Conservation (phyloP, 345 rosid genomes). For the Luvunga scandens region DNA sequence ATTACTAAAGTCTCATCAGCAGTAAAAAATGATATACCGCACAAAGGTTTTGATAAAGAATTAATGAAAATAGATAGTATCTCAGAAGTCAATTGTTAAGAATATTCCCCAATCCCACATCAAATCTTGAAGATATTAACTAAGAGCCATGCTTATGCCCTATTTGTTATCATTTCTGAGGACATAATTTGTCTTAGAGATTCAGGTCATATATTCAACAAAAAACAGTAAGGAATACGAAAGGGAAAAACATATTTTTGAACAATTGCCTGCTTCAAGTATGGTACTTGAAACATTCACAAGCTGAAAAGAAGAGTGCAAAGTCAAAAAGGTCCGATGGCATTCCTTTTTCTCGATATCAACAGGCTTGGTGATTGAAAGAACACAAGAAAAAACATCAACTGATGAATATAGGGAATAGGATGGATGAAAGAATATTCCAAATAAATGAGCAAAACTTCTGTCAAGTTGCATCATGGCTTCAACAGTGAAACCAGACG, state of each 20-base stretch:
- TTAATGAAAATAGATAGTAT: neutral
- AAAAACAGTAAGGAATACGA: neutral
- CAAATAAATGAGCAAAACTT: neutral
- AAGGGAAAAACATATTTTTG: neutral
- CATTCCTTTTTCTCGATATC: neutral
- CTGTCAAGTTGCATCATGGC: neutral
- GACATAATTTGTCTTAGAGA: neutral
- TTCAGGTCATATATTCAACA: neutral
- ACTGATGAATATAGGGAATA: neutral
- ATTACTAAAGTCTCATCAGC: neutral
- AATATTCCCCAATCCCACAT: no score
- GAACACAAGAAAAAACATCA: slow-evolving; percentile 4
- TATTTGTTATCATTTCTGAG: neutral
- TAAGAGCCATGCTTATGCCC: neutral
- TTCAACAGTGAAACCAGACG: slow-evolving; percentile 14
- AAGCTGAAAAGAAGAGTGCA: neutral
- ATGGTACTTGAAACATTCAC: neutral
- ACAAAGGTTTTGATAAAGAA: neutral
- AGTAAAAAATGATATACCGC: neutral
- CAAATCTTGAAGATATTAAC: neutral
- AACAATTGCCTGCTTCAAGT: slow-evolving; percentile 1
- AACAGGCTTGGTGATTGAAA: slow-evolving; percentile 18
- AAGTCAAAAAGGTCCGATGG: slow-evolving; percentile 11
- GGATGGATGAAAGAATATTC: slow-evolving; percentile 17
- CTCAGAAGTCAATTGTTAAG: neutral